Base-by-base conservation (phyloP, 2,329 filamentous ascomycete species). In the Trichoderma oligosporum region DNA sequence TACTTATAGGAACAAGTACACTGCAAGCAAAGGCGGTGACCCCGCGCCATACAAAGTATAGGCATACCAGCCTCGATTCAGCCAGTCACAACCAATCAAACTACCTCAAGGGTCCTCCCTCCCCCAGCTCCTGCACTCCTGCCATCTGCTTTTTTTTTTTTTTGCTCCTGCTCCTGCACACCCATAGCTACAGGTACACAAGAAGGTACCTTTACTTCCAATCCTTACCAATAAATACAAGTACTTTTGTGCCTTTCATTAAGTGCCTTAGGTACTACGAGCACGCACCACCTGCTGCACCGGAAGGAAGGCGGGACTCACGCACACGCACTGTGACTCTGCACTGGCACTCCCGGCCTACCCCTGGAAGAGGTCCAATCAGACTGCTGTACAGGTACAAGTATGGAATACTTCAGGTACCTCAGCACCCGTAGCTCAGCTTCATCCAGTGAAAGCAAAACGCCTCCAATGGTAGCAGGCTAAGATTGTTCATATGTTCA, bases 1-100 rank as follows among this genome's bases (percentile, higher is more conserved):
- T n/a, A n/a, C n/a, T n/a, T n/a, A n/a, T n/a, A n/a, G n/a, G n/a
- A n/a, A n/a, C n/a, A n/a, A n/a, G n/a, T n/a, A n/a, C n/a, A n/a
- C n/a, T n/a, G n/a, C n/a, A n/a, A n/a, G n/a, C 47, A 51, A 51
- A 51, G 47, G 47, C 47, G 47, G 47, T 51, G 47, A 51, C 47
- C 47, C 47, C 47, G 47, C 47, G 47, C 47, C 47, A 38, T 36
- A 3, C n/a, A n/a, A n/a, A 11, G 12, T 11, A 16, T 7, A n/a
- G 45, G 20, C 33, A 49, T 49, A n/a, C 46, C 31, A 29, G 46
- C 31, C 31, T 14, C 31, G 36, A 31, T 22, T 35, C 22, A 27
- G 22, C 46, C 46, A 49, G 33, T 49, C 33, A 38, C 22, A 38
- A 22, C 46, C n/a, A 33, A 1, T 14, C 7, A 49, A 16, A 20